Conservation (phyloP, 2,329 filamentous ascomycete genomes). For the Fusarium sp. region DNA sequence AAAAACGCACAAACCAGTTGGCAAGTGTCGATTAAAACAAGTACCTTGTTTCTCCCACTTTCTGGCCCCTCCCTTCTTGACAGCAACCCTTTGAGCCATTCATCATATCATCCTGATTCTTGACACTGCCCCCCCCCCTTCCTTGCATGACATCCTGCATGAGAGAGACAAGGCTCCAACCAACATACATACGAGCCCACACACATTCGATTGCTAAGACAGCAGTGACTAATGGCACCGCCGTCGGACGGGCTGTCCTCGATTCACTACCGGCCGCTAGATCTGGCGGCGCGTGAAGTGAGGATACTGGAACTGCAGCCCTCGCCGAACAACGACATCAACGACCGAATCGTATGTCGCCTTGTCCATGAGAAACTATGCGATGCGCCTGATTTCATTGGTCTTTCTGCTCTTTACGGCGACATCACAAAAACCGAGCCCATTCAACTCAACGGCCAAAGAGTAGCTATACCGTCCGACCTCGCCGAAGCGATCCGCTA, state of each 20-base stretch:
- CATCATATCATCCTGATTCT: neutral
- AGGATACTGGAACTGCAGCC: slow-evolving; percentile 39
- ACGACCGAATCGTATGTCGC: slow-evolving; percentile 35
- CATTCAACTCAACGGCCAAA: slow-evolving; percentile 28
- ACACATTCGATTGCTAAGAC: neutral
- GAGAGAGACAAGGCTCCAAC: neutral
- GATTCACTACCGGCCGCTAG: slow-evolving; percentile 36
- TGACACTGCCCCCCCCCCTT: neutral
- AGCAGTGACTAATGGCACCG: slow-evolving; percentile 21
- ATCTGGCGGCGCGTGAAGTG: slow-evolving; percentile 23
- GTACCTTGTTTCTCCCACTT: slow-evolving; percentile 17
- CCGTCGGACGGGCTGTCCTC: slow-evolving; percentile 32
- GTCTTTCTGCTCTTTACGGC: slow-evolving; percentile 37
- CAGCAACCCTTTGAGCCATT: neutral
- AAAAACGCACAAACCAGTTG: neutral
- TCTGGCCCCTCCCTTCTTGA: neutral
- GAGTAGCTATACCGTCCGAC: slow-evolving; percentile 26
- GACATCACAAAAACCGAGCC: slow-evolving; percentile 33
- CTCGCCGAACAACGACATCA: slow-evolving; percentile 29
- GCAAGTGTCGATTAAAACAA: slow-evolving; percentile 1
- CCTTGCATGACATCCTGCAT: slow-evolving; percentile 24
- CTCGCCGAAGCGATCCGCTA: slow-evolving; percentile 36
- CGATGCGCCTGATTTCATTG: slow-evolving; percentile 37
- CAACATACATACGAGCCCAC: neutral
- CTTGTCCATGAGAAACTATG: slow-evolving; percentile 31